These are phyloP conservation scores for Musa schizocarpa DNA, from an alignment of 176 grass and related monocot genomes.

Conservation along the genomic window DNA sequence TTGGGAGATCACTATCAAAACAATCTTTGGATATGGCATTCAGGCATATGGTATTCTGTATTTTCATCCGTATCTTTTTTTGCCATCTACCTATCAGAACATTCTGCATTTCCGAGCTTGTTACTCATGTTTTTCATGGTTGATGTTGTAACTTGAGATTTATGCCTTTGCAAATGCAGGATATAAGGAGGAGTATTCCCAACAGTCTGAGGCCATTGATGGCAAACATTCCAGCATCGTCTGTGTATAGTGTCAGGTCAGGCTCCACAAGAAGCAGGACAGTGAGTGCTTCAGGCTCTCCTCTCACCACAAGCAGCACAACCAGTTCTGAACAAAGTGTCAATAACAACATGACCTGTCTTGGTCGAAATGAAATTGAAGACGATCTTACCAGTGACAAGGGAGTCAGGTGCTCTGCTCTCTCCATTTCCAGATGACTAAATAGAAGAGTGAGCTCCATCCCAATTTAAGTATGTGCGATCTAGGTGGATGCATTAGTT, in stretches of 20 bases:
- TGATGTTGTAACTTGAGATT: neutral
- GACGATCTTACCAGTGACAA: conserved; percentile 47
- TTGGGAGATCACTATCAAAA: conserved; percentile 77
- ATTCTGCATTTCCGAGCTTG: neutral
- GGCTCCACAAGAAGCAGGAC: conserved; percentile 60
- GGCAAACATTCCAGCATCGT: conserved; percentile 86
- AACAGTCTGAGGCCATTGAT: conserved; percentile 83
- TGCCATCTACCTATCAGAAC: neutral
- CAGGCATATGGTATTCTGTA: conserved; percentile 80
- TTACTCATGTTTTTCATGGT: neutral
- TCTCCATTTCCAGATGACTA: conserved; percentile 20
- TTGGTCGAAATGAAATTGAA: conserved; percentile 65
- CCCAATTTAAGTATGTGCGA: neutral
- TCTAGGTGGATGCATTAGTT: neutral
- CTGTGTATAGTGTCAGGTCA: conserved; percentile 64
- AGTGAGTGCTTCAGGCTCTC: conserved; percentile 63
- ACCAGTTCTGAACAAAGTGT: conserved; percentile 86
- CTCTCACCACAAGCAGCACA: conserved; percentile 84
- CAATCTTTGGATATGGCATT: conserved; percentile 97
- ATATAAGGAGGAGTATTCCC: conserved; percentile 88
- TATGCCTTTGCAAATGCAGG: conserved; percentile 29
- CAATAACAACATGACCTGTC: conserved; percentile 71
- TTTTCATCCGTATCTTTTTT: neutral
- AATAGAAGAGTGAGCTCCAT: neutral
- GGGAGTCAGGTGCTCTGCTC: conserved; percentile 13